Percentiles rank a stretch among this genome's conserved stretches.
These are phyloP conservation scores for Begonia loranthoides DNA, from an alignment of 306 rosid genomes.

Conservation along the genomic window DNA sequence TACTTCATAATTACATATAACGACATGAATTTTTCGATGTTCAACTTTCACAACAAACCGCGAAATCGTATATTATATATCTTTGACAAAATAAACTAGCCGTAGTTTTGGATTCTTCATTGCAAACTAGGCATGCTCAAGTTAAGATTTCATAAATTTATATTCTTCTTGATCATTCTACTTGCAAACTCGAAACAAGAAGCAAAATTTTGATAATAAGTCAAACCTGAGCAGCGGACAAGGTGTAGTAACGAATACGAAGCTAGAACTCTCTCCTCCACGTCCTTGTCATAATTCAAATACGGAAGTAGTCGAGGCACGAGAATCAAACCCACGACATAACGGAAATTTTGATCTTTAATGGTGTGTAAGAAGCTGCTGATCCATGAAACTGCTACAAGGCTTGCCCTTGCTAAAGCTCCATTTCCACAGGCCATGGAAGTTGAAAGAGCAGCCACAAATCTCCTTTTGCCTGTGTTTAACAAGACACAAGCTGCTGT, in stretches of 20 bases:
- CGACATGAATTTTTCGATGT: too few species aligned
- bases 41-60: too few species aligned
- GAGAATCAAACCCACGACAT: conserved; percentile 39
- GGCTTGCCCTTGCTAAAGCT: conserved; percentile 56
- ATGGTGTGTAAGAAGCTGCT: conserved; percentile 29
- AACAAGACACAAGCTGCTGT: conserved; percentile 42
- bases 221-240: conserved; percentile 39
- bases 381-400: conserved; percentile 64
- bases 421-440: conserved; percentile 44
- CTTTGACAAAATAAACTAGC: too few species aligned
- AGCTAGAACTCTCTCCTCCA: conserved; percentile 74
- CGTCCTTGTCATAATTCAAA: conserved; percentile 42
- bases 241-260: conserved; percentile 51
- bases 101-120: too few species aligned
- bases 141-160: too few species aligned
- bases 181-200: too few species aligned
- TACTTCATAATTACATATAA: too few species aligned
- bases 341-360: conserved; percentile 23
- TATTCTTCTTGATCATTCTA: too few species aligned
- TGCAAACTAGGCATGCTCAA: too few species aligned
- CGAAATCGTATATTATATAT: too few species aligned
- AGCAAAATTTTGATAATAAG: too few species aligned
- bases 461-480: conserved; percentile 36
- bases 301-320: conserved; percentile 36
- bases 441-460: conserved; percentile 48